Evolutionary conservation across 2,329 filamentous ascomycete genomes (phyloP).

Genomic region (Amphichorda felina): DNA sequence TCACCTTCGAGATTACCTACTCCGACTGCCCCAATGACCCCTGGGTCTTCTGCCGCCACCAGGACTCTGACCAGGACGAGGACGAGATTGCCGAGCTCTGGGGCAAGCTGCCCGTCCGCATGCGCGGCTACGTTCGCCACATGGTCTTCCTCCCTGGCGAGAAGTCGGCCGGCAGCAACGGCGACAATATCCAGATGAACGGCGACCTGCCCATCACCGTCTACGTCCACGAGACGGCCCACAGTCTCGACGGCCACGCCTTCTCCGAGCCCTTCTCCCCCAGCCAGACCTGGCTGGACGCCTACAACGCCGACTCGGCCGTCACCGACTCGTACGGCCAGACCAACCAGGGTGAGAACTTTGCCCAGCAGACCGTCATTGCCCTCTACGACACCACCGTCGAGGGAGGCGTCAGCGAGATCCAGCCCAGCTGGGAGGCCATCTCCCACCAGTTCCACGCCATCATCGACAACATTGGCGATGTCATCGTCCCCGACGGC

Average conservation of each 20-base stretch:
- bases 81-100: constrained; percentile 11
- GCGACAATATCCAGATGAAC: constrained; percentile 5
- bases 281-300: constrained; percentile 8
- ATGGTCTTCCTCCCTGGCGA: constrained; percentile 4
- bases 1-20: background rate
- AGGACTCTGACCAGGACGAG: constrained; percentile 7
- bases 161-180: constrained; percentile 2
- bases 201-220: background rate
- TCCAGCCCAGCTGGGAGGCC: constrained; percentile 9
- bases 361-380: constrained; percentile 11
- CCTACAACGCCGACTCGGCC: constrained; percentile 7
- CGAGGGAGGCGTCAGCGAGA: constrained; percentile 9
- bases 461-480: constrained; percentile 4
- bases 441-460: constrained; percentile 6
- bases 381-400: constrained; percentile 12
- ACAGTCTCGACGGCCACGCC: constrained; percentile 2
- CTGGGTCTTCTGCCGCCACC: constrained; percentile 16
- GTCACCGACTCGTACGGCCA: constrained; percentile 7
- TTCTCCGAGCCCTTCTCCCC: constrained; percentile 5
- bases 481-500: constrained; percentile 5
- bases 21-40: constrained; percentile 9
- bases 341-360: constrained; percentile 11
- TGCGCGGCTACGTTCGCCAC: constrained; percentile 12
- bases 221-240: constrained; percentile 1
- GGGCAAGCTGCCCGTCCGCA: constrained; percentile 12